These are phyloP conservation scores for Xylaria castorea DNA, from an alignment of 495 filamentous ascomycete species.

Conservation along the genomic window DNA sequence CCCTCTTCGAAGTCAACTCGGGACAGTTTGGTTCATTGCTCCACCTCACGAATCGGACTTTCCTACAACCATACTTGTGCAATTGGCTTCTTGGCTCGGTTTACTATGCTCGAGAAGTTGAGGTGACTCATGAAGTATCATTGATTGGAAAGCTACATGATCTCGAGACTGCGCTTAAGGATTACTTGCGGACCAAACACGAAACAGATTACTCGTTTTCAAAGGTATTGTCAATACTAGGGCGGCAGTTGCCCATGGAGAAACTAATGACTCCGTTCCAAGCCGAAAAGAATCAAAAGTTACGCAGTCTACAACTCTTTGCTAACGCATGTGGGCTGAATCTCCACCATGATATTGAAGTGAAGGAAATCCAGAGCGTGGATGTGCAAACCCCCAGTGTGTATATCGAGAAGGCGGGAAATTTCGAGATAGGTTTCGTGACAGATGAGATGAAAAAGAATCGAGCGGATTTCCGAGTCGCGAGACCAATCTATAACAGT, in stretches of 20 bases:
- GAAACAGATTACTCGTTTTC: neutral
- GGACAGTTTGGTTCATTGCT: neutral
- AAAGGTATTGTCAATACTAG: neutral
- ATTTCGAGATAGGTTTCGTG: neutral
- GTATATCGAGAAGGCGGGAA: neutral
- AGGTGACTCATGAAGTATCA: neutral
- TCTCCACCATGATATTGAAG: neutral
- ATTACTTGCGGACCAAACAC: neutral
- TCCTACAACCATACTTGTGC: neutral
- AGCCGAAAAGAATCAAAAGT: no score
- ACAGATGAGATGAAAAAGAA: neutral
- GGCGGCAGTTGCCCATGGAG: no score
- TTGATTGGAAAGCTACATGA: neutral
- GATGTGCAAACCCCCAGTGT: neutral
- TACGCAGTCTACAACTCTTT: neutral
- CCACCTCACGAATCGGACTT: neutral
- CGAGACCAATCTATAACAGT: neutral
- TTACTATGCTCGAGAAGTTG: slow-evolving; percentile 2
- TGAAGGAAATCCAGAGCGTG: neutral
- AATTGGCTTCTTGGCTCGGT: slow-evolving; percentile 4
- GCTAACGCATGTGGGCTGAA: neutral
- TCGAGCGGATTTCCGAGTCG: neutral
- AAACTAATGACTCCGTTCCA: no score
- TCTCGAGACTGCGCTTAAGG: neutral
- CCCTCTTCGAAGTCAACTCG: neutral